Base-by-base conservation (phyloP, 805 yeast species). In the Priceomyces fermenticarens region DNA sequence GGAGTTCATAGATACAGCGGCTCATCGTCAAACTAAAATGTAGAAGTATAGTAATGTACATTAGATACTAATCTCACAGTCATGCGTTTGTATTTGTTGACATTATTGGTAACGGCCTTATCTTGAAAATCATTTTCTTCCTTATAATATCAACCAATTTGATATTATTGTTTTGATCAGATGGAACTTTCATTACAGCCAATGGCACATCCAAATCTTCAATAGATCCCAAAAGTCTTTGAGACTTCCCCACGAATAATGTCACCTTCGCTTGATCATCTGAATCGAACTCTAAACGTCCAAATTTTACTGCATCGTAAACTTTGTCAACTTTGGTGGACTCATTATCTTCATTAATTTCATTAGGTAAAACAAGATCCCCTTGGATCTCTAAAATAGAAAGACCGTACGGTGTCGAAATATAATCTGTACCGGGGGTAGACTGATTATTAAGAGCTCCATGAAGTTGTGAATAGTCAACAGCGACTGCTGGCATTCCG, bases 51-150 rank as follows among this genome's bases (percentile, higher is more conserved):
- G 8, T 29, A 29, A 29, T 29, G 15, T 29, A 29, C 32, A 29
- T n/a, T n/a, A n/a, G n/a, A n/a, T n/a, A n/a, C n/a, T n/a, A n/a
- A n/a, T n/a, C n/a, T n/a, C n/a, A n/a, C n/a, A n/a, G n/a, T n/a
- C n/a, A n/a, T n/a, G n/a, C n/a, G 4, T 35, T 25, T 11, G n/a
- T 17, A 23, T 27, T 35, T 11, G 29, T 28, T 67, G 56, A 83
- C 90, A 85, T 84, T 37, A 85, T 80, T 3, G 95, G 95, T 38
- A 86, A 64, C 0, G 95, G 93, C 46, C 95, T 69, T 30, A 77
- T 76, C 36, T 70, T 76, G 54, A 86, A 86, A 7, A 82, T 69
- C 13, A 85, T 59, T 53, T 82, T 83, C 45, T 75, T 71, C 26
- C 62, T 62, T 3, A 86, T 70, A 1, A 86, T 62, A 54, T 85